Conservation (phyloP, 2,329 filamentous ascomycete genomes). For the Hypomyces rosellus region DNA sequence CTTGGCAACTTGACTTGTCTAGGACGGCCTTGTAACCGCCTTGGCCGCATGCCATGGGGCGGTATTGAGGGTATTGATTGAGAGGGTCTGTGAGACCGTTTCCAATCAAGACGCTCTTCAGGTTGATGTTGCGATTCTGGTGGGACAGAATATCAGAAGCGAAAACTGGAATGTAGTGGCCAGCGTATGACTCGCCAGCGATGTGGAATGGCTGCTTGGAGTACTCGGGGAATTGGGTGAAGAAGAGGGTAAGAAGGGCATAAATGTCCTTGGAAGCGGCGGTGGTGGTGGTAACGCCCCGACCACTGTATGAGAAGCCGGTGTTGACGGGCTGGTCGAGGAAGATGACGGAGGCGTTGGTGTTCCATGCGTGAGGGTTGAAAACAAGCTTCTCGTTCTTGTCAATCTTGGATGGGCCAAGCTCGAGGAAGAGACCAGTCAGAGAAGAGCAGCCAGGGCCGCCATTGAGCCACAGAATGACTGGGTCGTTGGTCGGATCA, state of each 20-base stretch:
- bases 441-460: constrained; percentile 93
- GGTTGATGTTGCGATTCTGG: constrained; percentile 95
- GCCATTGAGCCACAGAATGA: constrained; percentile 89
- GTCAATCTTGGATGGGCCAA: constrained; percentile 79
- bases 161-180: constrained; percentile 91
- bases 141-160: constrained; percentile 84
- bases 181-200: constrained; percentile 87
- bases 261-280: constrained; percentile 97
- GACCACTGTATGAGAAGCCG: constrained; percentile 91
- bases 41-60: constrained; percentile 93
- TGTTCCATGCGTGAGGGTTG: constrained; percentile 92
- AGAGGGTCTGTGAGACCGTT: constrained; percentile 91
- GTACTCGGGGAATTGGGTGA: constrained; percentile 96
- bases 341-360: constrained; percentile 97
- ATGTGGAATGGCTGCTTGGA: constrained; percentile 94
- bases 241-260: constrained; percentile 92
- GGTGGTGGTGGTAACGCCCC: constrained; percentile 81
- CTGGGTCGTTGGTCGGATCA: constrained; percentile 90
- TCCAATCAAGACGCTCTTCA: constrained; percentile 88
- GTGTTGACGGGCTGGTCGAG: constrained; percentile 98
- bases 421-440: constrained; percentile 93
- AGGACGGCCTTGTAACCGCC: constrained; percentile 88
- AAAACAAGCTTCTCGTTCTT: constrained; percentile 72
- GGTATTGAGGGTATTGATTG: constrained; percentile 91
- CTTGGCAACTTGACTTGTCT: constrained; percentile 64